Conservation (phyloP, 2,329 filamentous ascomycete genomes). For the Hypocrella siamensis region DNA sequence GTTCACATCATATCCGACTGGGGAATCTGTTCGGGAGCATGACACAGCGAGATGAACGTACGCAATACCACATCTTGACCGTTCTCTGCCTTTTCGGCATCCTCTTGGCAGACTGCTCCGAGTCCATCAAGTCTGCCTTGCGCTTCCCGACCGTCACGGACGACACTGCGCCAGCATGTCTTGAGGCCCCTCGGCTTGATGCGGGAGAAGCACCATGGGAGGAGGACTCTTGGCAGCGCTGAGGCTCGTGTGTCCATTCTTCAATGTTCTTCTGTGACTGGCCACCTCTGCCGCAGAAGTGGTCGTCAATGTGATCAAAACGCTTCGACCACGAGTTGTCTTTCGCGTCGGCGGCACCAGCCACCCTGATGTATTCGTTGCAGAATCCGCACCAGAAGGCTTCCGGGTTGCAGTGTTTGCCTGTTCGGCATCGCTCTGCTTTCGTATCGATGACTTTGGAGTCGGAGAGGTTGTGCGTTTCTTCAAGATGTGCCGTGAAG, state of each 20-base stretch:
- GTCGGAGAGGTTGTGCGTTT: conserved; percentile 17
- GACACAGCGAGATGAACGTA: neutral
- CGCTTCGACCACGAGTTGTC: conserved; percentile 39
- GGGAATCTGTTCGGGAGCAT: neutral
- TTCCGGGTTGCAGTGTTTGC: conserved; percentile 44
- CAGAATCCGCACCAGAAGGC: conserved; percentile 89
- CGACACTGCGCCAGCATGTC: too few species aligned
- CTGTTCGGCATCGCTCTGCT: conserved; percentile 41
- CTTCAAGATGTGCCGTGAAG: conserved; percentile 46
- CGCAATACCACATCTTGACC: conserved; percentile 3
- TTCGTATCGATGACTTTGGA: conserved; percentile 20
- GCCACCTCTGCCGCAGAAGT: conserved; percentile 40
- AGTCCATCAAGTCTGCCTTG: neutral
- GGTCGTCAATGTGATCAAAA: conserved; percentile 60
- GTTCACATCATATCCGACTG: too few species aligned
- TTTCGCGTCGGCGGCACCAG: conserved; percentile 18
- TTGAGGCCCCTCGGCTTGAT: too few species aligned
- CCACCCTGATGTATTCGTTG: conserved; percentile 33
- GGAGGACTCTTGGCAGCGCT: neutral
- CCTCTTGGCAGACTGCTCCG: conserved; percentile 1
- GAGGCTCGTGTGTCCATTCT: conserved; percentile 34
- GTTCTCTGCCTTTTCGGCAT: neutral
- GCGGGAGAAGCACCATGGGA: too few species aligned
- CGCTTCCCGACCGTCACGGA: too few species aligned
- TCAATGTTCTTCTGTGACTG: conserved; percentile 26